phyloP scores from a whole-genome alignment of 805 yeast genomes.

The Candida vartiovaarae region DNA sequence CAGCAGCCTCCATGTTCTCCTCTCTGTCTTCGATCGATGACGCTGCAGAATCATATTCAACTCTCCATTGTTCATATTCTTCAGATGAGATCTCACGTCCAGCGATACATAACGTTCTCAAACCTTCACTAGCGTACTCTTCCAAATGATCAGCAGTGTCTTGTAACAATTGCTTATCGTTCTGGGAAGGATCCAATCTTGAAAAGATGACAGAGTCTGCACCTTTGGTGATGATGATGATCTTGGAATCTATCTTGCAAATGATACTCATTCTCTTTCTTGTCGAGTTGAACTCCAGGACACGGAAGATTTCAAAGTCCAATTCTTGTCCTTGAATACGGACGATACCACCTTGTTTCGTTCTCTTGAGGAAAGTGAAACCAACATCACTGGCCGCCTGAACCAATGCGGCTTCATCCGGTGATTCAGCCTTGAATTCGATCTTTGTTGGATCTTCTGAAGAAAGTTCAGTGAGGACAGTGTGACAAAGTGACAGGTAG shows the following conservation, averaged over 20 bases:
- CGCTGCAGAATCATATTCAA: slow-evolving; percentile 54
- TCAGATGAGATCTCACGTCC: slow-evolving; percentile 55
- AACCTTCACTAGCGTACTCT: slow-evolving; percentile 74
- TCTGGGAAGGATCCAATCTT: slow-evolving; percentile 43
- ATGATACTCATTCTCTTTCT: slow-evolving; percentile 85
- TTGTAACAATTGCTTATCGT: slow-evolving; percentile 39
- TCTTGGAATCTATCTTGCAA: slow-evolving; percentile 53
- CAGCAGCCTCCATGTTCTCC: slow-evolving; percentile 64
- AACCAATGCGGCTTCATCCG: slow-evolving; percentile 82
- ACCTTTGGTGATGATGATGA: slow-evolving; percentile 69
- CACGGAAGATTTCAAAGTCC: slow-evolving; percentile 62
- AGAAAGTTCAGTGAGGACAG: slow-evolving; percentile 66
- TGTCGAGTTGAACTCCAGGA: slow-evolving; percentile 72
- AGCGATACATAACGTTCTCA: slow-evolving; percentile 75
- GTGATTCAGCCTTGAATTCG: slow-evolving; percentile 72
- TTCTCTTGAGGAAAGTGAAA: slow-evolving; percentile 57
- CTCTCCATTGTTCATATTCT: slow-evolving; percentile 57
- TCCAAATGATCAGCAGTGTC: slow-evolving; percentile 68
- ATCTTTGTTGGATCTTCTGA: slow-evolving; percentile 48
- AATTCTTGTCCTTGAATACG: slow-evolving; percentile 61
- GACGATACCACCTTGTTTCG: slow-evolving; percentile 59
- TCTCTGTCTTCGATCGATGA: slow-evolving; percentile 60
- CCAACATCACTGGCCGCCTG: slow-evolving; percentile 77
- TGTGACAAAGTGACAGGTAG: slow-evolving; percentile 69
- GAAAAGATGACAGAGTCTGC: slow-evolving; percentile 75